Base-by-base conservation (phyloP, 148 eudicot genomes). In the Simmondsia chinensis region DNA sequence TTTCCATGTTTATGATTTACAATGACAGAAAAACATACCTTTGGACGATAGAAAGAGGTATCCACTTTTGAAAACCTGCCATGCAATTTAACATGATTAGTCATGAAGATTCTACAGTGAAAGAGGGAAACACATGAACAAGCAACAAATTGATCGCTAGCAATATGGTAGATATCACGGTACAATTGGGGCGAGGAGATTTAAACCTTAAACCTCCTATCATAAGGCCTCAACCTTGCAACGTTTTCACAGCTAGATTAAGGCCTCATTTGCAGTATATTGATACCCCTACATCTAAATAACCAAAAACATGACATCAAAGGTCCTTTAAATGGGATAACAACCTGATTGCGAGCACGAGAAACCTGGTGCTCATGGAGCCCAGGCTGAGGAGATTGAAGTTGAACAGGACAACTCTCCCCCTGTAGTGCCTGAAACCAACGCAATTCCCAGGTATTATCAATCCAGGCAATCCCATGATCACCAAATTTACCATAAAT, bases 1-100 rank as follows among this genome's bases (percentile, higher is more conserved):
- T n/a, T n/a, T 8, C 39, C 1, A n/a, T 27, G 8, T 16, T 24
- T 41, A 5, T 15, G 7, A 6, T 18, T 39, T 44, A 31, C 20
- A 6, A 31, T 20, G 7, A 15, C 24, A 54, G 33, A 29, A 45
- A 57, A 31, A 33, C 67, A 35, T 66, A 88, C 99, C 99, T 82
- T 82, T 91, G 31, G 99, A 91, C 59, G 95, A 79, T 54, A 91
- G 57, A 46, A 76, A 91, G 12, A 91, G 61, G 1, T 81, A 79
- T 15, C 99, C 99, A 13, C 85, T 85, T 74, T 77, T 91, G 52
- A 79, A 70, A 55, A 85, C 82, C 99, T 91, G 82, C 70, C 61
- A 39, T 50, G 11, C 33, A 56, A 58, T 33, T 48, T n/a, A 39
- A 51, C 15, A 28, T 36, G 16, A 35, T 17, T 16, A 27, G 39